These are phyloP conservation scores for Pleomassaria siparia DNA, from an alignment of 2,329 filamentous ascomycete genomes.

Conservation along the genomic window DNA sequence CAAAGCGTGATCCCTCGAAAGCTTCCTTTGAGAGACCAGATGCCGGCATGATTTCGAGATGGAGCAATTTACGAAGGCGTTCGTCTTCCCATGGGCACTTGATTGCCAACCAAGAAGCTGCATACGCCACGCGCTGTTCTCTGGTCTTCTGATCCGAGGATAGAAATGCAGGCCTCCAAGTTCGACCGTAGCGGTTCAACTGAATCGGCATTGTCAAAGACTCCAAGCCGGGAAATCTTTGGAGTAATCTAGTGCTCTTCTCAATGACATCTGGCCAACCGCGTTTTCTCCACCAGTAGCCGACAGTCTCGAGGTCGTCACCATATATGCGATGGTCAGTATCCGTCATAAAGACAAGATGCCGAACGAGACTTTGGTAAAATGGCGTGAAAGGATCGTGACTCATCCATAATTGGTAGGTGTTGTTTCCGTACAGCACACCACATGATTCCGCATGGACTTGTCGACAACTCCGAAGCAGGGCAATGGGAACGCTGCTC, in stretches of 20 bases:
- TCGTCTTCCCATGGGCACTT: slow-evolving; percentile 24
- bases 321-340: slow-evolving; percentile 24
- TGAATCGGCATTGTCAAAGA: slow-evolving; percentile 28
- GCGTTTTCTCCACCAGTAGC: slow-evolving; percentile 28
- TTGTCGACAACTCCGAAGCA: slow-evolving; percentile 45
- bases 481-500: slow-evolving; percentile 18
- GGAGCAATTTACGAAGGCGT: slow-evolving; percentile 24
- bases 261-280: slow-evolving; percentile 32
- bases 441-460: slow-evolving; percentile 45
- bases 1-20: slow-evolving; percentile 24
- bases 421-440: slow-evolving; percentile 52
- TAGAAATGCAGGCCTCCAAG: slow-evolving; percentile 31
- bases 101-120: slow-evolving; percentile 27
- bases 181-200: slow-evolving; percentile 11
- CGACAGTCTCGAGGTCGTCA: slow-evolving; percentile 24
- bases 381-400: slow-evolving; percentile 15
- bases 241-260: slow-evolving; percentile 17
- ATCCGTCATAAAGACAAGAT: slow-evolving; percentile 24
- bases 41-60: slow-evolving; percentile 26
- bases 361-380: slow-evolving; percentile 23
- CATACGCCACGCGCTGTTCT: slow-evolving; percentile 27
- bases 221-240: slow-evolving; percentile 26
- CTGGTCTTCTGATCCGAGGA: slow-evolving; percentile 24
- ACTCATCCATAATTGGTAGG: slow-evolving; percentile 40
- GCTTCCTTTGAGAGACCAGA: slow-evolving; percentile 14